Base-by-base conservation (phyloP, 176 grass and related monocot genomes). In the Dendrocalamus sinicus region DNA sequence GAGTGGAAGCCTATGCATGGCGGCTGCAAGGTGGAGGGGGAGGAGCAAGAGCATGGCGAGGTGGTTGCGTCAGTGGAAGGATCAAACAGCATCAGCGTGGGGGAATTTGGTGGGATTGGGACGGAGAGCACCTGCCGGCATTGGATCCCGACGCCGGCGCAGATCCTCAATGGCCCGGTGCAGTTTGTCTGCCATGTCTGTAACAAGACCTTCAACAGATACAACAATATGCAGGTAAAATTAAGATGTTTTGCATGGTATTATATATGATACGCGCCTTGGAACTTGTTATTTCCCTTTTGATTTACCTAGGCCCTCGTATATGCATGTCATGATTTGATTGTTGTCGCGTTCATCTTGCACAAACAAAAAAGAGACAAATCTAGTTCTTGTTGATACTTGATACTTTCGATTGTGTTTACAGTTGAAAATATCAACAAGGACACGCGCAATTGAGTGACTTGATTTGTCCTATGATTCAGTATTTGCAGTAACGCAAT, bases 141-240 rank as follows among this genome's bases (percentile, higher is more conserved):
- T 12, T 98, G 95, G 95, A 95, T 98, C 84, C 95, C 95, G 24
- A 95, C 93, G 2, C 85, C 90, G 12, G 85, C 86, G 51, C 93
- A 98, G 86, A 98, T 98, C 86, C 93, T 98, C 65, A 71, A 89
- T 32, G 93, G 95, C 7, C 91, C 95, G 7, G 95, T 95, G 64
- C 93, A 95, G 72, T 98, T 95, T 71, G 44, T 90, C 26, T 98
- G 95, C 81, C 89, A 92, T 63, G 93, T 98, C 79, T 98, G 95
- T 23, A 93, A 89, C 81, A 98, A 98, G 73, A 90, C 53, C 72
- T 98, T 98, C 95, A 98, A 93, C 76, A 66, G 95, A 87, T 94
- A 98, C 81, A 98, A 98, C 59, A 98, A 98, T 66, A 90, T 98
- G 93, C 95, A 95, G 95, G 95, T 98, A 90, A 44, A 16, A 79